Evolutionary conservation across 2,329 filamentous ascomycete genomes (phyloP), one percentile per base, ranked within the genome.

Genomic region (Coniochaeta hoffmannii): DNA sequence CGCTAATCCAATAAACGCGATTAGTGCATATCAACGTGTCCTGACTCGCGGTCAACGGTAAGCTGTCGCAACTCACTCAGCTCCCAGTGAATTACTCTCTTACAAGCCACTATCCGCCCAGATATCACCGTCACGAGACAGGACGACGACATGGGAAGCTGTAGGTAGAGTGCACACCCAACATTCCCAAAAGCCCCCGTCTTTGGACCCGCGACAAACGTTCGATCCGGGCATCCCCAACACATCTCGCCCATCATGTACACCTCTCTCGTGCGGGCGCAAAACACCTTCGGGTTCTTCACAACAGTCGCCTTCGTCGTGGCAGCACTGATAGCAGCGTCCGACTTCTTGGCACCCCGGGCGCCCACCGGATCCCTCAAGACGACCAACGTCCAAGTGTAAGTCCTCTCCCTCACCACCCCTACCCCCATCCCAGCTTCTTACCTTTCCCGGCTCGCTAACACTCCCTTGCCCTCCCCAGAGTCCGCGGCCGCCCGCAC

Each of bases 201-300:
- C 12, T 30, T 10, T 51, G 32, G 32, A 53, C 14, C 51, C 28
- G 8, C 53, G 32, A 41, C 35, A n/a, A 36, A 10, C 35, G 12
- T 41, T 26, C 7, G 19, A 46, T 17, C 12, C 24, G n/a, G 2
- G 19, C 41, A 28, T 28, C 10, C 24, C 24, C 41, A 46, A 32
- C 53, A 28, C 49, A 34, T 30, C 14, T 30, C 46, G 56, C 53
- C 67, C 75, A 79, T 58, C 58, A 97, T 99, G 94, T 87, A 97
- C 74, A 95, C 90, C 68, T 83, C 88, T 50, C 74, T 96, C 51
- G 90, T 89, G 60, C 89, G 94, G 63, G 72, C 87, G 62, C 94
- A 99, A 73, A 93, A 90, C 75, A 87, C 91, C 70, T 99, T 99
- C 71, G 91, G 94, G 72, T 97, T 96, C 83, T 97, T 97, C 79